Percentiles rank a stretch among this genome's conserved stretches.
Evolutionary conservation across 2,329 filamentous ascomycete species (phyloP).

Genomic region (Fusarium vanettenii): DNA sequence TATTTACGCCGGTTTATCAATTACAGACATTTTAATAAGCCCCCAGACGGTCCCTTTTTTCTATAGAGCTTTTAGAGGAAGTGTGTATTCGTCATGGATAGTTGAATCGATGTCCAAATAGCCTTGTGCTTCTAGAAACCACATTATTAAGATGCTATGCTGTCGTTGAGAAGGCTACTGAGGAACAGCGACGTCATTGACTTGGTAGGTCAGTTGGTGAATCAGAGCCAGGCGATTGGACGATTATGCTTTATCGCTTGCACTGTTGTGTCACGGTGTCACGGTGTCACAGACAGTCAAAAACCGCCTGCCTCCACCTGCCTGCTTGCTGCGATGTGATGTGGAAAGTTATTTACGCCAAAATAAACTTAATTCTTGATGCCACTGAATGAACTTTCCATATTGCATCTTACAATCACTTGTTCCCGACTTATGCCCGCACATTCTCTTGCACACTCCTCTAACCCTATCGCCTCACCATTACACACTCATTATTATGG

Average conservation of each 20-base stretch:
- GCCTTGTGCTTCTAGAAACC: too few species aligned
- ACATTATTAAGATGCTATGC: background rate
- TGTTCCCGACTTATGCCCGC: background rate
- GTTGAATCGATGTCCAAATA: too few species aligned
- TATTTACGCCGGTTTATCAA: too few species aligned
- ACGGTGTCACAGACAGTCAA: background rate
- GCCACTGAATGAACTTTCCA: background rate
- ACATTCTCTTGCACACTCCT: background rate
- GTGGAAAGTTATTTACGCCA: background rate
- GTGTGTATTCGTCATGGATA: too few species aligned
- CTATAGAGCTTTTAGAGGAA: too few species aligned
- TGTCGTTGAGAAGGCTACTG: background rate
- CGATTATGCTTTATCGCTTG: too few species aligned
- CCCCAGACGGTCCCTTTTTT: too few species aligned
- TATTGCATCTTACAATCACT: background rate
- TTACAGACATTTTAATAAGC: too few species aligned
- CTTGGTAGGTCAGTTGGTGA: background rate
- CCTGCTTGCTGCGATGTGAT: background rate
- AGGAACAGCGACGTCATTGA: background rate
- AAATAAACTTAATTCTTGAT: background rate
- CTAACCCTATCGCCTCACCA: background rate
- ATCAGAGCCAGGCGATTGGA: background rate
- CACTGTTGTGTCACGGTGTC: too few species aligned
- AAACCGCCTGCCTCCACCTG: background rate
- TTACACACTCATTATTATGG: constrained; percentile 33